Base-by-base conservation (phyloP, 495 filamentous ascomycete species). In the Lasiosphaeria hispida region DNA sequence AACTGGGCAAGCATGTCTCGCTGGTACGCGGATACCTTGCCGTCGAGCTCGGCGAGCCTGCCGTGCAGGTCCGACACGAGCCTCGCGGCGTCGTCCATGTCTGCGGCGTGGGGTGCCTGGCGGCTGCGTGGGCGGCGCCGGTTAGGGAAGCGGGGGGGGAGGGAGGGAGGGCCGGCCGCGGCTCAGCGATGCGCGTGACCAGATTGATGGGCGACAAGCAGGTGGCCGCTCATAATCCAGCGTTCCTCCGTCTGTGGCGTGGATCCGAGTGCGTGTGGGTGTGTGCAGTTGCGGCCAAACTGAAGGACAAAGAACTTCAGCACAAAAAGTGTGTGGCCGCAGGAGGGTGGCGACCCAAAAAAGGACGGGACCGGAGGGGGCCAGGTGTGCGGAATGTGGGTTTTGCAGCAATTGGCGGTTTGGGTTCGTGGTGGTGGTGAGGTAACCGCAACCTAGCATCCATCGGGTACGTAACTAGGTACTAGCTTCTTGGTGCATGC, bases 41-140 rank as follows among this genome's bases (percentile, higher is more conserved):
- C 68, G 57, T 82, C 73, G 35, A 82, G 77, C 59, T 78, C 75
- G 33, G 69, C 58, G 43, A 83, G 78, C 75, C 77, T 81, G 54
- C 61, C 58, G 52, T 77, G 71, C 55, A 83, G 75, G 62, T 80
- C 75, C 37, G 72, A 71, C 34, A 78, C 75, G 33, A 81, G 72
- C 52, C 62, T 72, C 56, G 73, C 70, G 17, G 74, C 70, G 64
- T 79, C 77, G 65, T 78, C 77, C 80, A 82, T 82, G 19, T 41
- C 57, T 45, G 43, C 18, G 18, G 47, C 52, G 15, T 50, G 30
- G 19, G 14, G 43, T 53, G 44, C 34, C 48, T 36, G 47, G 36
- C 42, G 47, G 18, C 15, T 30, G 10, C 34, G 13, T 33, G 23
- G 23, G 23, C 23, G 23, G 47, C 23, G 47, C 23, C 34, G 30